A percentile compares a stretch with the other conserved stretches of the same genome.
These are phyloP conservation scores for Plasmodium relictum DNA, from an alignment of 169 alveolate species.

Conservation along the genomic window DNA sequence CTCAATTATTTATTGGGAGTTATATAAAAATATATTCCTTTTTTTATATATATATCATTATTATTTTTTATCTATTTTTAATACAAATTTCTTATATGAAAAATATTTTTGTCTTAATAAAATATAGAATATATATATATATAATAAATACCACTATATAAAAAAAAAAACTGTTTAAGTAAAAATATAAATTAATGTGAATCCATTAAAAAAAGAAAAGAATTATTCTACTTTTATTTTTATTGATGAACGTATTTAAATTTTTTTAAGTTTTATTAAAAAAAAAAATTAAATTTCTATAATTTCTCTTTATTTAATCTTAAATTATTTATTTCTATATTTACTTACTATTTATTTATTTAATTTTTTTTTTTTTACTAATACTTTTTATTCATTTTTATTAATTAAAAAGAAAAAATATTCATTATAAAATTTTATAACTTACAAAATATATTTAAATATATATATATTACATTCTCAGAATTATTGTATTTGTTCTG, in stretches of 20 bases:
- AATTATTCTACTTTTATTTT: not conserved
- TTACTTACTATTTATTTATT: not conserved
- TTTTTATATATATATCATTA: not conserved
- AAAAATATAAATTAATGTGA: not conserved
- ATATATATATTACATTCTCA: too few species aligned
- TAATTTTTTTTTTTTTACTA: conserved; percentile 2
- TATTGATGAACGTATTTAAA: not conserved
- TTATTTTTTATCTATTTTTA: not conserved
- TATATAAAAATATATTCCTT: too few species aligned
- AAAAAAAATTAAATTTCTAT: not conserved
- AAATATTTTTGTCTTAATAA: not conserved
- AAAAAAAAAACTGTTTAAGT: not conserved
- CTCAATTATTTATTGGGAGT: too few species aligned
- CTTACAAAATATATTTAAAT: not conserved
- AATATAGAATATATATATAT: not conserved
- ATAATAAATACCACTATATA: not conserved
- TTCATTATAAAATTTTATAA: not conserved
- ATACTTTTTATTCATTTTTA: not conserved
- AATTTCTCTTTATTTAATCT: not conserved
- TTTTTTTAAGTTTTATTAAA: not conserved
- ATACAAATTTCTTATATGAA: not conserved
- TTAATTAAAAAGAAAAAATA: conserved; percentile 1
- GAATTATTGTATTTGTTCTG: too few species aligned
- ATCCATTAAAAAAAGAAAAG: not conserved
- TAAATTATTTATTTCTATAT: not conserved